Evolutionary conservation across 371 early-diverging fungal genomes (phyloP).

Genomic region (Lichtheimia corymbifera): DNA sequence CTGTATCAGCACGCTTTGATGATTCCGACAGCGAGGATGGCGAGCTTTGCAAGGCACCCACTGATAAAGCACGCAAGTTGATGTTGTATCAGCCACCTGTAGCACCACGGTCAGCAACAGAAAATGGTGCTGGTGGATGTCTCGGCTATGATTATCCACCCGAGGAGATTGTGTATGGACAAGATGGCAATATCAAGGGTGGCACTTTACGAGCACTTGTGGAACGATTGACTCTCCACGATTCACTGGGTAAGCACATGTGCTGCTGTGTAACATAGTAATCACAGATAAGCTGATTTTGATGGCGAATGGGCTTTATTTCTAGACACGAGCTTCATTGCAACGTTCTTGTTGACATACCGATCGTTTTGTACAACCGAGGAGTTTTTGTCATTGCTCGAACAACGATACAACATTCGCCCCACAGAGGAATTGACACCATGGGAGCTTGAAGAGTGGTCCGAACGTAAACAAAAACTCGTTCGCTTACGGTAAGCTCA

Average conservation of each 20-base stretch:
- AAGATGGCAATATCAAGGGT: conserved; percentile 81
- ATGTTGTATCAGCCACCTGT: background rate
- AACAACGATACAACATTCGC: conserved; percentile 70
- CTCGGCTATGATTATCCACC: conserved; percentile 71
- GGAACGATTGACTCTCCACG: conserved; percentile 86
- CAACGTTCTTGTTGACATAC: conserved; percentile 86
- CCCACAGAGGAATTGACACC: conserved; percentile 70
- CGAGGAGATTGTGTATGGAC: conserved; percentile 73
- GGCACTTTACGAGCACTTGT: conserved; percentile 84
- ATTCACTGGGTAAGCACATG: conserved; percentile 44
- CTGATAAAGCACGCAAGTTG: background rate
- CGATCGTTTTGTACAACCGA: conserved; percentile 78
- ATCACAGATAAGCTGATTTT: background rate
- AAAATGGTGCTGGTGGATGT: conserved; percentile 11
- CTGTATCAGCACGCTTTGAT: conserved; percentile 1
- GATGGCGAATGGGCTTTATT: background rate
- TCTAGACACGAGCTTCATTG: conserved; percentile 72
- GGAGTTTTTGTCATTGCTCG: conserved; percentile 71
- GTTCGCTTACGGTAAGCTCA: conserved; percentile 68
- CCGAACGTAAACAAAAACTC: conserved; percentile 79
- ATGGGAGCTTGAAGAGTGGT: conserved; percentile 74
- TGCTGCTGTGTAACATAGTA: conserved; percentile 2
- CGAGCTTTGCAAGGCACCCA: background rate
- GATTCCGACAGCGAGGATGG: conserved; percentile 1
- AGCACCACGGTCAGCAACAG: background rate